Percentiles rank a stretch among this genome's conserved stretches.
phyloP scores from a whole-genome alignment of 169 alveolate species.

The Blepharisma undulans region DNA sequence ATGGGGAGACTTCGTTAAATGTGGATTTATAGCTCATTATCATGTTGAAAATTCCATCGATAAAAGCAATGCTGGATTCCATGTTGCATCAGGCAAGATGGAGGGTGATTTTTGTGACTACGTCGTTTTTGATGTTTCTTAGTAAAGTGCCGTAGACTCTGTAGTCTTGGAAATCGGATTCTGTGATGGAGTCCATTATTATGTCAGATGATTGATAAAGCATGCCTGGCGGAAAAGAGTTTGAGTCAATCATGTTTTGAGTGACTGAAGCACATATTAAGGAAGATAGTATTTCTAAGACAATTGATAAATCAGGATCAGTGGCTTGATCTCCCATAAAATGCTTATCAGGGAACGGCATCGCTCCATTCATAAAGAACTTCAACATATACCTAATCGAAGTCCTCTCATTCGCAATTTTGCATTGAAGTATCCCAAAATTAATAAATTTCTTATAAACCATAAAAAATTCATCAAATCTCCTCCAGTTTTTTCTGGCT shows the following conservation, averaged over 20 bases:
- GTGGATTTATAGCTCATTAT: not conserved
- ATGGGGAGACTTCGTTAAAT: not conserved
- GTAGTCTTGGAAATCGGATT: not conserved
- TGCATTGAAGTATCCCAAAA: not conserved
- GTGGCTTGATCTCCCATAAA: not conserved
- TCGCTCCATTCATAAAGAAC: not conserved
- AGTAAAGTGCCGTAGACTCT: not conserved
- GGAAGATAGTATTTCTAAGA: not conserved
- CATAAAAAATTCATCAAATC: slow-evolving; percentile 60
- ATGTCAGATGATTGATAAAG: not conserved
- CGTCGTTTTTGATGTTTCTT: not conserved
- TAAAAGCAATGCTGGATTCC: not conserved
- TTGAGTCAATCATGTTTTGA: not conserved
- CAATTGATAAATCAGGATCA: not conserved
- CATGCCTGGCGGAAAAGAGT: not conserved
- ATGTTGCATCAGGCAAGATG: slow-evolving; percentile 2
- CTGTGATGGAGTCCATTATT: not conserved
- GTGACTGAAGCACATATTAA: not conserved
- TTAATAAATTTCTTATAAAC: slow-evolving; percentile 33
- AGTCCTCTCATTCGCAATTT: not conserved
- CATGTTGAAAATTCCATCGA: not conserved
- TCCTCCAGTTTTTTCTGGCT: slow-evolving; percentile 51
- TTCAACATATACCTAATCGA: not conserved
- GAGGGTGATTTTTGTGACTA: not conserved
- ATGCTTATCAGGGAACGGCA: not conserved